Conservation (phyloP, 2,329 filamentous ascomycete species). For the Meredithiella fracta region DNA sequence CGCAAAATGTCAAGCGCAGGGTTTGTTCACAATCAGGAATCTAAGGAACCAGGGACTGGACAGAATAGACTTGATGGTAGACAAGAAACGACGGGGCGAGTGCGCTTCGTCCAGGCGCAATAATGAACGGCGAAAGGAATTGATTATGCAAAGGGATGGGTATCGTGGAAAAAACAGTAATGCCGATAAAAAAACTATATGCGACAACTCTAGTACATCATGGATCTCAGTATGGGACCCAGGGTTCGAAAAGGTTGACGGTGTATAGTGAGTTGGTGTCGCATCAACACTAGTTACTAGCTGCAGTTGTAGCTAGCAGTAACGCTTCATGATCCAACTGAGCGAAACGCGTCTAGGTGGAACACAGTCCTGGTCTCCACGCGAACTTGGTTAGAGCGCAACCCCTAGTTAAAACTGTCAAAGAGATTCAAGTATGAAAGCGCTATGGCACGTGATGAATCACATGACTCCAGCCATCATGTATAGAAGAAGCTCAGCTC, state of each 20-base stretch:
- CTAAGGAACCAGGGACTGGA: conserved; percentile 1
- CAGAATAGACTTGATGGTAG: neutral
- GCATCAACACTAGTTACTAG: neutral
- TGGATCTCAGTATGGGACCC: neutral
- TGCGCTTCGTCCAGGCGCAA: neutral
- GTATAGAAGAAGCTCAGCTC: neutral
- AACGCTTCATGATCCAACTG: neutral
- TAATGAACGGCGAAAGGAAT: neutral
- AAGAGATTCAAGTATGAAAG: neutral
- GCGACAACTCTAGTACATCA: neutral
- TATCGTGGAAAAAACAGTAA: neutral
- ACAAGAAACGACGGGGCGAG: neutral
- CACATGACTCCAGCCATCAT: neutral
- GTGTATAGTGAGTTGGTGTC: neutral
- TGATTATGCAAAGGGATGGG: neutral
- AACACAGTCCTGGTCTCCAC: neutral
- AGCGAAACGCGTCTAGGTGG: neutral
- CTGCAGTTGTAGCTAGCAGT: neutral
- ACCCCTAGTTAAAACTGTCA: neutral
- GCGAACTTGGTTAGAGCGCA: neutral
- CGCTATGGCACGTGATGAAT: neutral
- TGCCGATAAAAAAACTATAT: neutral
- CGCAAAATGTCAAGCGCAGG: neutral
- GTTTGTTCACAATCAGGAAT: conserved; percentile 3
- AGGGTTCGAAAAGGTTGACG: neutral